Conservation (phyloP, 2,329 filamentous ascomycete species). For the Clonostachys byssicola region DNA sequence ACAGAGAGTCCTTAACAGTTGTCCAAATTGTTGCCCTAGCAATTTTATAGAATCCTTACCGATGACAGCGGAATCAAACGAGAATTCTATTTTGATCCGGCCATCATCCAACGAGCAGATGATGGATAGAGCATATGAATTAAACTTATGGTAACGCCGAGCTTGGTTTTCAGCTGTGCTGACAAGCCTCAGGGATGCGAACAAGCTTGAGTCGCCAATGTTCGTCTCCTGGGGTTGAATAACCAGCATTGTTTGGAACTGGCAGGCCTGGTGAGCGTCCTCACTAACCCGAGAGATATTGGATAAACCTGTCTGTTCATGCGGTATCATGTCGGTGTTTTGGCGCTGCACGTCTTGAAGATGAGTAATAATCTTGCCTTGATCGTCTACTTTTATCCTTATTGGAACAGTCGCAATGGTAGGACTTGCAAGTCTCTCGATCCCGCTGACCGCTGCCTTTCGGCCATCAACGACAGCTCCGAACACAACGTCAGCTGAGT, state of each 20-base stretch:
- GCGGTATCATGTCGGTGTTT: slow-evolving; percentile 5
- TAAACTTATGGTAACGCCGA: no score
- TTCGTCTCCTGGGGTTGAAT: slow-evolving; percentile 9
- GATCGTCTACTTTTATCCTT: slow-evolving; percentile 7
- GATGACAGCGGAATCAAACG: background rate
- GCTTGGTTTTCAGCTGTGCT: no score
- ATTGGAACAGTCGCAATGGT: slow-evolving; percentile 21
- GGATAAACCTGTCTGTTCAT: slow-evolving; percentile 8
- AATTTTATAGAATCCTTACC: background rate
- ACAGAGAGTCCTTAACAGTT: background rate
- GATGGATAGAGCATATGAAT: no score
- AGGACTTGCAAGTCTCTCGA: slow-evolving; percentile 18
- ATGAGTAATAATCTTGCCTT: slow-evolving; percentile 5
- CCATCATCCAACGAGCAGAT: no score
- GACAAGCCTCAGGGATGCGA: background rate
- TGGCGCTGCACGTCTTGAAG: slow-evolving; percentile 11
- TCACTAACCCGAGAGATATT: slow-evolving; percentile 9
- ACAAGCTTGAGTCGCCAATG: background rate
- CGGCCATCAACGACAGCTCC: slow-evolving; percentile 18
- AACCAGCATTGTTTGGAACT: slow-evolving; percentile 18
- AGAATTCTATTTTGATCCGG: no score
- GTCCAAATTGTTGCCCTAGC: background rate
- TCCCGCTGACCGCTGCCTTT: slow-evolving; percentile 12
- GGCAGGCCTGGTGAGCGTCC: slow-evolving; percentile 10
- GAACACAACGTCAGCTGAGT: slow-evolving; percentile 13